A percentile compares a stretch with the other conserved stretches of the same genome.
Conservation (phyloP, 768 basidiomycete genomes). For the Boletus subparvulus region DNA sequence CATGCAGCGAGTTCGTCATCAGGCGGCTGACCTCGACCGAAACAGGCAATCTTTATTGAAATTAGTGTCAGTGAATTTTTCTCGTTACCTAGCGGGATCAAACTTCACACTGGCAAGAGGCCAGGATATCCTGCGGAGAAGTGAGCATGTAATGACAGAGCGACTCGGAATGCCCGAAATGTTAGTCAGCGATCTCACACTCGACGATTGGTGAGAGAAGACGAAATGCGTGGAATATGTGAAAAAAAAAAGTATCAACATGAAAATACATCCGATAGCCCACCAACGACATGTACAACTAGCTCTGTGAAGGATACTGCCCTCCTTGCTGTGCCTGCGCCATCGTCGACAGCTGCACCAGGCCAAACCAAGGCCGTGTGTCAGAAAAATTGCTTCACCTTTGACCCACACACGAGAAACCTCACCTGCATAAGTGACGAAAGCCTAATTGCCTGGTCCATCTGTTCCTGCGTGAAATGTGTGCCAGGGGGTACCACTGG, state of each 20-base stretch:
- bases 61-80: not conserved
- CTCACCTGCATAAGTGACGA: conserved; percentile 37
- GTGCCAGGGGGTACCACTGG: conserved; percentile 35
- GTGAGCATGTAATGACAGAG: not conserved
- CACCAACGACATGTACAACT: conserved; percentile 17
- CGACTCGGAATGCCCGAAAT: not conserved
- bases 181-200: conserved; percentile 5
- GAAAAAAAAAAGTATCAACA: conserved; percentile 7
- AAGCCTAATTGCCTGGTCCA: conserved; percentile 43
- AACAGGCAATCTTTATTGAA: not conserved
- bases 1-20: not conserved
- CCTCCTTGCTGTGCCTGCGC: conserved; percentile 31
- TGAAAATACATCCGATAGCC: conserved; percentile 17
- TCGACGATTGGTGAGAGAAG: not conserved
- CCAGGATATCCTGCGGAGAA: not conserved
- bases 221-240: conserved; percentile 8
- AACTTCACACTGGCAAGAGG: not conserved
- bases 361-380: not conserved
- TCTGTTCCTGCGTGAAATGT: conserved; percentile 47
- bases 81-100: conserved; percentile 1
- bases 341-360: conserved; percentile 26
- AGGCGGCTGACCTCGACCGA: not conserved
- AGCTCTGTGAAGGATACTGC: conserved; percentile 33
- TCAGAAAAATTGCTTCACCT: not conserved
- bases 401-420: not conserved